These are phyloP conservation scores for Rhamnella rubrinervis DNA, from an alignment of 331 rosid species.

Conservation along the genomic window DNA sequence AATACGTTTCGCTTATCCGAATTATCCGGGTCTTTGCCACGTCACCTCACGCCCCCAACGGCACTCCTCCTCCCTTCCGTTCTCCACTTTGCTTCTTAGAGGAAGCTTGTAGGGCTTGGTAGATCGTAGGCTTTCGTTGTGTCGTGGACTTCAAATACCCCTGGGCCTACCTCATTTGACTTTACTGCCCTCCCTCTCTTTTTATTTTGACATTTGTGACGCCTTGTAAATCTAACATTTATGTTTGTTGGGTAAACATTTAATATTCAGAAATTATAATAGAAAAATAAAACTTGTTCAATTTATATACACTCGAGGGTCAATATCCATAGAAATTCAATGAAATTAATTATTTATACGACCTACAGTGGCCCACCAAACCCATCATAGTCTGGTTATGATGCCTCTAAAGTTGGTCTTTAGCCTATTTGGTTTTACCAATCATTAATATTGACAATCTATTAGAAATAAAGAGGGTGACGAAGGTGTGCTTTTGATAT, in stretches of 20 bases:
- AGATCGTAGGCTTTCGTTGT: not conserved
- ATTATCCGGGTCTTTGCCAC: constrained; percentile 39
- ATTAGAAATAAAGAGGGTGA: too few relatives aligned
- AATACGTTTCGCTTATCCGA: constrained; percentile 14
- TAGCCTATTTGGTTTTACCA: too few relatives aligned
- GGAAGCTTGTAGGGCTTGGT: not conserved
- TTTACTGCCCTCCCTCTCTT: not conserved
- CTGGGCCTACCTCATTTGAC: constrained; percentile 6
- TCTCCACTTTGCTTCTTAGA: not conserved
- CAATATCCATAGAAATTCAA: not conserved
- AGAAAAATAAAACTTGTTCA: too few relatives aligned
- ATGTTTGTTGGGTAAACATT: too few relatives aligned
- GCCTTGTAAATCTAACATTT: not conserved
- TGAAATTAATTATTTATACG: too few relatives aligned
- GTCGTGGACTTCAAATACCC: not conserved
- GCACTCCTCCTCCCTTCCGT: constrained; percentile 19
- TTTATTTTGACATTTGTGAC: constrained; percentile 2
- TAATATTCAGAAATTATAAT: too few relatives aligned
- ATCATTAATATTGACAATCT: too few relatives aligned
- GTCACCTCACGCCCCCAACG: constrained; percentile 43
- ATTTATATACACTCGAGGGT: too few relatives aligned
- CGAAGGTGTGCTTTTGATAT: too few relatives aligned
- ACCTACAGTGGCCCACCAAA: too few relatives aligned
- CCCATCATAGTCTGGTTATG: too few relatives aligned
- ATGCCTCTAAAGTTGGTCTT: too few relatives aligned